Percentiles rank a stretch among this genome's conserved stretches.
These are phyloP conservation scores for Suhomyces prunicola DNA, from an alignment of 805 yeast species.

Conservation along the genomic window DNA sequence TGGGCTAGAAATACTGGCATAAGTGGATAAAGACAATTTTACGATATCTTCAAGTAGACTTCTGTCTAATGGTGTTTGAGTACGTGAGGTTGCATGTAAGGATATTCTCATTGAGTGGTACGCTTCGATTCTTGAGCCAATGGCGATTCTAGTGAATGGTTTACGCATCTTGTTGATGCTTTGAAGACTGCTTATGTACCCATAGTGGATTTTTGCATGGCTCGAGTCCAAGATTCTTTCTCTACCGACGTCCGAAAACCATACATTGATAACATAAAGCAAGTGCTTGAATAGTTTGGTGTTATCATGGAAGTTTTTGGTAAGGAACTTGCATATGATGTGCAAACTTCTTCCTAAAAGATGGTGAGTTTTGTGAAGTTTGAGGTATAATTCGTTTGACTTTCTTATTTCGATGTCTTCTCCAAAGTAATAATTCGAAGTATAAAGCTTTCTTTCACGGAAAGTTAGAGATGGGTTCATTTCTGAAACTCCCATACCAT, in stretches of 20 bases:
- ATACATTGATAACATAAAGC: conserved; percentile 63
- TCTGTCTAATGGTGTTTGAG: conserved; percentile 64
- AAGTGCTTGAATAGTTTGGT: conserved; percentile 59
- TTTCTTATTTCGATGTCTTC: conserved; percentile 45
- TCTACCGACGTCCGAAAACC: conserved; percentile 79
- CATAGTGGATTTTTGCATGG: conserved; percentile 54
- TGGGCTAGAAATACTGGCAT: conserved; percentile 61
- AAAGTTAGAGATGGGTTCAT: conserved; percentile 55
- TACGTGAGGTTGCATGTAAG: conserved; percentile 68
- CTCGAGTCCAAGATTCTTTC: conserved; percentile 60
- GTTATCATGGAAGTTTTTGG: conserved; percentile 55
- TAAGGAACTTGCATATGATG: conserved; percentile 46
- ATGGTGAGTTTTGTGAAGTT: conserved; percentile 59
- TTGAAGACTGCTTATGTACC: conserved; percentile 57
- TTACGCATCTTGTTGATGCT: conserved; percentile 60
- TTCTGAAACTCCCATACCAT: conserved; percentile 41
- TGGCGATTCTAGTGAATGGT: conserved; percentile 71
- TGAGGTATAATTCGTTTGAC: conserved; percentile 27
- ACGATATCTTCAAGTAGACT: conserved; percentile 64
- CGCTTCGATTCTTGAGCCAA: conserved; percentile 71
- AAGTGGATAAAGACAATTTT: conserved; percentile 62
- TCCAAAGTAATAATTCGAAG: conserved; percentile 64
- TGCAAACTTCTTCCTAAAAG: conserved; percentile 65
- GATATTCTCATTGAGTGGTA: conserved; percentile 74
- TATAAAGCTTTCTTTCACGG: conserved; percentile 60